phyloP scores from a whole-genome alignment of 768 basidiomycete genomes.

The Suillus fuscotomentosus region DNA sequence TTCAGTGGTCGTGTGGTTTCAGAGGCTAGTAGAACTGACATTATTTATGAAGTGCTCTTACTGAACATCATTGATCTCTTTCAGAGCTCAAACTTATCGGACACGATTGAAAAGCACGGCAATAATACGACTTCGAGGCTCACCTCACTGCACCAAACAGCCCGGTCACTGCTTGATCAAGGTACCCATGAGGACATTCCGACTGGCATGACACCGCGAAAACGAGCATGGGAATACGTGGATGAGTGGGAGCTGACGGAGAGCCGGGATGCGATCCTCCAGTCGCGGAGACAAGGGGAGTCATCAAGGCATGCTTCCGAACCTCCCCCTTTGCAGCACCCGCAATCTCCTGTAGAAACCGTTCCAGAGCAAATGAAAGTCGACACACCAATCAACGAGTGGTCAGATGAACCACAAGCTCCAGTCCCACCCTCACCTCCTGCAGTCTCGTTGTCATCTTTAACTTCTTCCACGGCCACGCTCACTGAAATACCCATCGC shows the following conservation, averaged over 20 bases:
- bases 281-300: conserved; percentile 43
- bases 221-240: conserved; percentile 67
- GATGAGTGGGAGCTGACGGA: conserved; percentile 74
- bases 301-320: conserved; percentile 28
- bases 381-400: conserved; percentile 14
- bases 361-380: conserved; percentile 30
- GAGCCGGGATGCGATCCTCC: conserved; percentile 58
- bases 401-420: conserved; percentile 4
- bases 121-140: conserved; percentile 43
- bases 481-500: conserved; percentile 15
- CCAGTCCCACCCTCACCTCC: conserved; percentile 21
- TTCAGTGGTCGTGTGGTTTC: conserved; percentile 43
- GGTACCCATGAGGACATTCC: conserved; percentile 62
- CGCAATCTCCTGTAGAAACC: conserved; percentile 12
- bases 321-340: conserved; percentile 38
- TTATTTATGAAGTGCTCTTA: neutral
- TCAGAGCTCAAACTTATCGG: conserved; percentile 43
- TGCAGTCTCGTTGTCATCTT: conserved; percentile 34
- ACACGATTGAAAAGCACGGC: conserved; percentile 43
- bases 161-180: conserved; percentile 50
- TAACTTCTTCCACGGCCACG: conserved; percentile 37
- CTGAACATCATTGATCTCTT: neutral
- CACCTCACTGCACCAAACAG: conserved; percentile 46
- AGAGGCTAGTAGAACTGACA: conserved; percentile 41
- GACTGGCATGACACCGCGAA: conserved; percentile 76